A percentile compares a stretch with the other conserved stretches of the same genome.
Conservation (phyloP, 139 green algal genomes). For the Tetradesmus lagerheimii region DNA sequence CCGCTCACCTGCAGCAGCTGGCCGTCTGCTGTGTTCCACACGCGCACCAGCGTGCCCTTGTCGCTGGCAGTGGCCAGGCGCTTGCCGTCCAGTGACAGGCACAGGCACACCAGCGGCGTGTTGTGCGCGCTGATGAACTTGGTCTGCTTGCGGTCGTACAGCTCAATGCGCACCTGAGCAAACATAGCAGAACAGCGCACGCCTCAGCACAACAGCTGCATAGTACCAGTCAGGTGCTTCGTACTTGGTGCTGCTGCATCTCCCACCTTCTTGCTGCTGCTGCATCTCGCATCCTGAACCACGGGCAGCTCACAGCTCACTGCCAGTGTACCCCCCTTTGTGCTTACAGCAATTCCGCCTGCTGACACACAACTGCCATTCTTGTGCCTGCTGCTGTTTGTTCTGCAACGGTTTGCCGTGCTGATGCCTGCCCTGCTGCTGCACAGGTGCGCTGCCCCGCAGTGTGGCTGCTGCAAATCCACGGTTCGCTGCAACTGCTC, state of each 20-base stretch:
- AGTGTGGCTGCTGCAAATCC: not conserved
- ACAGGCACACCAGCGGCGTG: conserved; percentile 78
- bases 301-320: no score
- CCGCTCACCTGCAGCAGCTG: conserved; percentile 77
- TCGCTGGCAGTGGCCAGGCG: conserved; percentile 92
- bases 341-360: no score
- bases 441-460: not conserved
- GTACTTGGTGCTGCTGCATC: no score
- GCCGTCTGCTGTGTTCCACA: conserved; percentile 91
- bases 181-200: no score
- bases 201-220: no score
- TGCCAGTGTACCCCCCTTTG: no score
- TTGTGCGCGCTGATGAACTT: conserved; percentile 95
- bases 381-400: no score
- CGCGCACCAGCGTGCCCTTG: conserved; percentile 91
- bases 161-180: conserved; percentile 92
- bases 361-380: no score
- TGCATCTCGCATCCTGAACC: no score
- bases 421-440: not conserved
- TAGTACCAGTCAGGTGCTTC: no score
- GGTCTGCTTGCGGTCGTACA: conserved; percentile 91
- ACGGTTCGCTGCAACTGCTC: conserved; percentile 76
- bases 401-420: not conserved
- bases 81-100: conserved; percentile 86
- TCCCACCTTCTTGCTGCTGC: no score